These are phyloP conservation scores for Melastoma candidum DNA, from an alignment of 441 rosid genomes.

Conservation along the genomic window DNA sequence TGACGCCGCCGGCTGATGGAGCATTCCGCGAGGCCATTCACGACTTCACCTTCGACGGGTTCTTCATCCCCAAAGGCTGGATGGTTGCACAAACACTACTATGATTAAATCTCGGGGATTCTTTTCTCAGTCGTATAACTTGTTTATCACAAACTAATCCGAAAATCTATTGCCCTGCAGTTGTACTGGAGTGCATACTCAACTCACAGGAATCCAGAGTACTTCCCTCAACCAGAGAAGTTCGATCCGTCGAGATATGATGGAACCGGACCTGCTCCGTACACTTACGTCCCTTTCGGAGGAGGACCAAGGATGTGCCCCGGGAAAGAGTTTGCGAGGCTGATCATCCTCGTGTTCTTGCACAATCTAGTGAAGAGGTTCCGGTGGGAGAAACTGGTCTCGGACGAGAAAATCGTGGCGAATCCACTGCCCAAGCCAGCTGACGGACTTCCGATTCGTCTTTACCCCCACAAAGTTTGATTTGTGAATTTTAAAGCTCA, in stretches of 20 bases:
- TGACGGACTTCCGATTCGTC: too few relatives aligned
- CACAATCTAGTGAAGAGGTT: constrained; percentile 1
- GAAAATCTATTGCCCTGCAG: constrained; percentile 9
- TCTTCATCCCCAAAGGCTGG: constrained; percentile 40
- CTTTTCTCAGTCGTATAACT: too few relatives aligned
- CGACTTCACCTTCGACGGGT: constrained; percentile 26
- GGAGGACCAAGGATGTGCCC: too few relatives aligned
- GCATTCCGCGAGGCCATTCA: constrained; percentile 34
- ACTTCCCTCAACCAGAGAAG: constrained; percentile 31
- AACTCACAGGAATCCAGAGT: constrained; percentile 26
- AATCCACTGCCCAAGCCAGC: too few relatives aligned
- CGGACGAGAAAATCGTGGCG: too few relatives aligned
- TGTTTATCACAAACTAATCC: too few relatives aligned
- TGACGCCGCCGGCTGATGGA: constrained; percentile 36
- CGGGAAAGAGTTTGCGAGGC: constrained; percentile 23
- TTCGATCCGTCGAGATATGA: constrained; percentile 42
- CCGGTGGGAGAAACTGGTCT: too few relatives aligned
- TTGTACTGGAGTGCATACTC: constrained; percentile 33
- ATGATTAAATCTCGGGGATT: too few relatives aligned
- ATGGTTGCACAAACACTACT: too few relatives aligned
- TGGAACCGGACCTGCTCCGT: constrained; percentile 27
- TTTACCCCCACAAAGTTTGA: too few relatives aligned
- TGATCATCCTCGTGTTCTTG: constrained; percentile 4
- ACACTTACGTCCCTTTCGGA: too few relatives aligned
- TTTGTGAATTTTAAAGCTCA: too few relatives aligned